A percentile compares a stretch with the other conserved stretches of the same genome.
Evolutionary conservation across 2,329 filamentous ascomycete species (phyloP).

Genomic region (Tolypocladium inflatum): DNA sequence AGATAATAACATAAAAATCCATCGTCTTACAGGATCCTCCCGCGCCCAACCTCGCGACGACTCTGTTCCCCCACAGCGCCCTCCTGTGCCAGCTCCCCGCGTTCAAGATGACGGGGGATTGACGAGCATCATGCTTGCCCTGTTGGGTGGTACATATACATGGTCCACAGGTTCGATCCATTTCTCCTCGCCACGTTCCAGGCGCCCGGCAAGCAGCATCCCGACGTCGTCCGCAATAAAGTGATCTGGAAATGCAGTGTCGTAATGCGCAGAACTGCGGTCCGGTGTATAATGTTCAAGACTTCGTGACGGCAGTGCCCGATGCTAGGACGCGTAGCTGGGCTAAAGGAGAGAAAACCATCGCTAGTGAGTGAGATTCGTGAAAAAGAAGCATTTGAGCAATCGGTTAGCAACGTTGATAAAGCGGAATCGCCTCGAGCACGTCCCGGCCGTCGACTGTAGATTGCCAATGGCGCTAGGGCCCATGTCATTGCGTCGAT

Average conservation of each 20-base stretch:
- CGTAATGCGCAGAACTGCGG: not conserved
- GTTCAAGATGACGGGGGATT: not conserved
- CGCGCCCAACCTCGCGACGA: not conserved
- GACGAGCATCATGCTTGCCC: not conserved
- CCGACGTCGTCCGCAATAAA: not conserved
- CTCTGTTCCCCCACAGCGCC: not conserved
- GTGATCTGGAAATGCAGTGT: not conserved
- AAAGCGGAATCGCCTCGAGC: too few relatives aligned
- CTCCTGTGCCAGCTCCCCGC: not conserved
- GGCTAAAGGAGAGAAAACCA: constrained; percentile 19
- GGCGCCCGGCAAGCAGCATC: not conserved
- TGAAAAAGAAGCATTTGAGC: not conserved
- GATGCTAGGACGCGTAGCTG: constrained; percentile 5
- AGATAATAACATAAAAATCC: not conserved
- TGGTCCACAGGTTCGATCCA: not conserved
- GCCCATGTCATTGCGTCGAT: constrained; percentile 2
- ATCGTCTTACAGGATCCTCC: not conserved
- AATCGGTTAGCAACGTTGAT: not conserved
- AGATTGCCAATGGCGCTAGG: not conserved
- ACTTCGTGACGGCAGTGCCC: constrained; percentile 16
- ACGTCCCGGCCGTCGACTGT: too few relatives aligned
- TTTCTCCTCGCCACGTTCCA: not conserved
- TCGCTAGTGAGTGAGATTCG: constrained; percentile 13
- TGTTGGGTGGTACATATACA: not conserved
- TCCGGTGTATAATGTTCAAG: constrained; percentile 8